Conservation (phyloP, 1,284 basidiomycete species). For the Cerioporus squamosus region DNA sequence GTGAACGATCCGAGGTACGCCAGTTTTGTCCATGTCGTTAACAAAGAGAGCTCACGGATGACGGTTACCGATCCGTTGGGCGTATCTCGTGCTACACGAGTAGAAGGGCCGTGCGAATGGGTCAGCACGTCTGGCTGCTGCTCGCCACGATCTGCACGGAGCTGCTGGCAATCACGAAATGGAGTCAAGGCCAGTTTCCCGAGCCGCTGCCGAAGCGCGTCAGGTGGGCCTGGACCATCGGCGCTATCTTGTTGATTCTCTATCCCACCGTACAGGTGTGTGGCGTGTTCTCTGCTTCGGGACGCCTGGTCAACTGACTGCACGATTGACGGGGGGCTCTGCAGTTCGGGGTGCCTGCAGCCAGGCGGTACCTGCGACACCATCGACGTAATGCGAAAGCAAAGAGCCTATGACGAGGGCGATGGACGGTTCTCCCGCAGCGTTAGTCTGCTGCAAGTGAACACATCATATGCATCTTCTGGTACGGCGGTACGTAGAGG, state of each 20-base stretch:
- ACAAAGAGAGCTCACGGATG: constrained; percentile 14
- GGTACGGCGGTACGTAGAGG: constrained; percentile 7
- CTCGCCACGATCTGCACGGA: constrained; percentile 83
- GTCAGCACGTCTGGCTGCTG: constrained; percentile 83
- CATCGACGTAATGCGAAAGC: constrained; percentile 30
- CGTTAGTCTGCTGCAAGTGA: constrained; percentile 4
- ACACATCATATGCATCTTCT: constrained; percentile 10
- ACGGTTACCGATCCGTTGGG: constrained; percentile 15
- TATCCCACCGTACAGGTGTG: constrained; percentile 71
- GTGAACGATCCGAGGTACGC: constrained; percentile 76
- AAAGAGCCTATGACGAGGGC: constrained; percentile 29
- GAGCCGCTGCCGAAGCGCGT: constrained; percentile 66
- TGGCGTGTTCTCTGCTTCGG: constrained; percentile 13
- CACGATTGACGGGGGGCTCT: constrained; percentile 12
- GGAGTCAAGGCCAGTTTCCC: constrained; percentile 73
- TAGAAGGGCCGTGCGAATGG: constrained; percentile 82
- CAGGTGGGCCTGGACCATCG: constrained; percentile 67
- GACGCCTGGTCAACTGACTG: constrained; percentile 15
- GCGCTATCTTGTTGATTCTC: constrained; percentile 57
- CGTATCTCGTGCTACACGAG: constrained; percentile 5
- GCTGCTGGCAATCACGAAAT: constrained; percentile 74
- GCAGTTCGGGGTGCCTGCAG: constrained; percentile 43
- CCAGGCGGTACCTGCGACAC: constrained; percentile 40
- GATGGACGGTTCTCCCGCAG: background rate
- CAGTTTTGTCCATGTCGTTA: constrained; percentile 8